phyloP scores from a whole-genome alignment of 441 rosid genomes.

The Euphorbia celastroides region DNA sequence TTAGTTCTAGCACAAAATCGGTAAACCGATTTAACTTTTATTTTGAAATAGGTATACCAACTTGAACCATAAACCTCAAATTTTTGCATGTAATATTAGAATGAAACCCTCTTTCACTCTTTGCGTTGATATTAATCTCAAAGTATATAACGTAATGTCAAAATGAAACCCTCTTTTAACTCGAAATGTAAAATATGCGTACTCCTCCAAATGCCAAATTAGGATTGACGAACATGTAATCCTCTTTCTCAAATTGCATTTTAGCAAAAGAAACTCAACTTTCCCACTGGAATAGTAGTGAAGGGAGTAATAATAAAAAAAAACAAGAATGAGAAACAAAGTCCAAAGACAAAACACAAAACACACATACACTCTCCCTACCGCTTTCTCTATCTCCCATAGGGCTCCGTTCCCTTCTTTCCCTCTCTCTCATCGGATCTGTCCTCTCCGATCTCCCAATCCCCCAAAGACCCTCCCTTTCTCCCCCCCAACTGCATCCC shows the following conservation, averaged over 20 bases:
- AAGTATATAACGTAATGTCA: not conserved
- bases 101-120: no score
- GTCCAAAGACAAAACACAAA: constrained; percentile 3
- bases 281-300: no score
- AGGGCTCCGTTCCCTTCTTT: constrained; percentile 20
- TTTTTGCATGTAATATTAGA: no score
- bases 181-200: no score
- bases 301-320: not conserved
- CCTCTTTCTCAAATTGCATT: not conserved
- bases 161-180: not conserved
- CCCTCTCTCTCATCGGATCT: constrained; percentile 46
- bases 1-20: no score
- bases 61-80: no score
- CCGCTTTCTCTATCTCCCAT: no score
- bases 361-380: not conserved
- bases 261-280: no score
- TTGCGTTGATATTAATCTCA: no score
- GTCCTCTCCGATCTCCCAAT: constrained; percentile 32
- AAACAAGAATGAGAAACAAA: not conserved
- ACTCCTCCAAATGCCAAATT: not conserved
- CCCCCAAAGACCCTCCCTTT: constrained; percentile 4
- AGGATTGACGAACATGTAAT: not conserved
- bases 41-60: no score
- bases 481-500: not conserved
- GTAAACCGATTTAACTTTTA: no score